Conservation (phyloP, 2,329 filamentous ascomycete species). For the Alternaria conjuncta region DNA sequence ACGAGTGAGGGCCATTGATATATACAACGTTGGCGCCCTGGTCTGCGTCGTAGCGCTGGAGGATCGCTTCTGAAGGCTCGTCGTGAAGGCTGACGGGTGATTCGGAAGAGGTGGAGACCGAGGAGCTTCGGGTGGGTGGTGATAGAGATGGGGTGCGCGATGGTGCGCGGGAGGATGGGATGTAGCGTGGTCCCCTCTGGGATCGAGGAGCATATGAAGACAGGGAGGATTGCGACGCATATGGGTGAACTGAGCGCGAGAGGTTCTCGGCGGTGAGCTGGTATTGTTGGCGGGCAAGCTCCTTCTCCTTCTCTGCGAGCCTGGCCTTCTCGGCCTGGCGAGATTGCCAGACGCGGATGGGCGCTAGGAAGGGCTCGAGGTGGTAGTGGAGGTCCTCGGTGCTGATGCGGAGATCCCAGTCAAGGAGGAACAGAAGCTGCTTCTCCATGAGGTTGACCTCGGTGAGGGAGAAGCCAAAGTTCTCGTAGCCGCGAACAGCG, state of each 20-base stretch:
- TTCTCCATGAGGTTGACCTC: slow-evolving; percentile 99
- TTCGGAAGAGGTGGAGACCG: slow-evolving; percentile 40
- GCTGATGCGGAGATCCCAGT: slow-evolving; percentile 90
- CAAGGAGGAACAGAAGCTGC: slow-evolving; percentile 90
- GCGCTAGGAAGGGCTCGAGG: slow-evolving; percentile 85
- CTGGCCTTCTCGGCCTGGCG: slow-evolving; percentile 62
- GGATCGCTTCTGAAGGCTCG: slow-evolving; percentile 39
- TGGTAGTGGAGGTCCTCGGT: slow-evolving; percentile 86
- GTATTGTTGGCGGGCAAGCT: slow-evolving; percentile 47
- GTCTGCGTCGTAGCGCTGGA: slow-evolving; percentile 52
- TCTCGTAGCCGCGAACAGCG: slow-evolving; percentile 71
- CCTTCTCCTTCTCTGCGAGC: slow-evolving; percentile 54
- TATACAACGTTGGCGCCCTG: slow-evolving; percentile 53
- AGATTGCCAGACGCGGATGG: slow-evolving; percentile 70
- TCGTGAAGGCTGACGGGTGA: slow-evolving; percentile 46
- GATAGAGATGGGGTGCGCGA: slow-evolving; percentile 59
- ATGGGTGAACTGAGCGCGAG: slow-evolving; percentile 39
- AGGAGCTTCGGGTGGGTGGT: slow-evolving; percentile 53
- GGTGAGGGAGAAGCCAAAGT: slow-evolving; percentile 89
- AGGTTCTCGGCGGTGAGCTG: slow-evolving; percentile 50
- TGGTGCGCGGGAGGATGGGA: slow-evolving; percentile 43
- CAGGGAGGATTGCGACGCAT: slow-evolving; percentile 46
- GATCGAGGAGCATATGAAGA: slow-evolving; percentile 41
- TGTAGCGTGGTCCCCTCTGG: slow-evolving; percentile 34
- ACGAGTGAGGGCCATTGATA: slow-evolving; percentile 45